Base-by-base conservation (phyloP, 139 green algal genomes). In the Diplosphaera chodatii region DNA sequence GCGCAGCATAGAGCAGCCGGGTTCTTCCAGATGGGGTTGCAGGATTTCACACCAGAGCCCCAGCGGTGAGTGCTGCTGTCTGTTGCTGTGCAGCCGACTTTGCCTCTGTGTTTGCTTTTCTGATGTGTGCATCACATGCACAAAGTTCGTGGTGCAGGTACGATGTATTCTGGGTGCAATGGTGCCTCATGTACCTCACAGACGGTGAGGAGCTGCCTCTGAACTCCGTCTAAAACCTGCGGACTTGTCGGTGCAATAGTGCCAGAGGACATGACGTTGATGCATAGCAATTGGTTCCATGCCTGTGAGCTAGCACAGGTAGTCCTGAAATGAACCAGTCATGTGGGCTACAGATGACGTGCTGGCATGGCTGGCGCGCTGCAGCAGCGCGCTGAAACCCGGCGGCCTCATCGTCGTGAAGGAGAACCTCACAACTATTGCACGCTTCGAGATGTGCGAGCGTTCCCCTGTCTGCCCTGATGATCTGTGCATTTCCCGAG, bases 331-430 rank as follows among this genome's bases (percentile, higher is more conserved):
- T n/a, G n/a, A n/a, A n/a, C n/a, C n/a, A n/a, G n/a, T n/a, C n/a
- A n/a, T n/a, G n/a, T n/a, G n/a, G n/a, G 6, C 37, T 20, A 59
- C 75, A 84, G 85, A 85, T 32, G 93, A 97, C 71, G 85, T 88
- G 23, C 32, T 95, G 8, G 69, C 70, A 1, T 89, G 98, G 67
- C 87, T 98, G 23, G 32, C 82, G 15, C 78, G 88, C 6, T 92
- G 80, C 62, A 74, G 69, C 1, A 66, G 63, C 10, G 85, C 81
- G 0, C 78, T 97, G 23, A 86, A 87, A 34, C 80, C 83, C 0
- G 91, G 84, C n/a, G 94, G 94, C 48, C 69, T 96, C 20, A 85
- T 98, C 16, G 84, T 98, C 63, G 77, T 91, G 16, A 98, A 98
- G 76, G 94, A 98, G 79, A 98, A 98, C 80, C 92, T 96, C 29